Evolutionary conservation across 805 yeast genomes (phyloP).

Genomic region (Pichia exigua): DNA sequence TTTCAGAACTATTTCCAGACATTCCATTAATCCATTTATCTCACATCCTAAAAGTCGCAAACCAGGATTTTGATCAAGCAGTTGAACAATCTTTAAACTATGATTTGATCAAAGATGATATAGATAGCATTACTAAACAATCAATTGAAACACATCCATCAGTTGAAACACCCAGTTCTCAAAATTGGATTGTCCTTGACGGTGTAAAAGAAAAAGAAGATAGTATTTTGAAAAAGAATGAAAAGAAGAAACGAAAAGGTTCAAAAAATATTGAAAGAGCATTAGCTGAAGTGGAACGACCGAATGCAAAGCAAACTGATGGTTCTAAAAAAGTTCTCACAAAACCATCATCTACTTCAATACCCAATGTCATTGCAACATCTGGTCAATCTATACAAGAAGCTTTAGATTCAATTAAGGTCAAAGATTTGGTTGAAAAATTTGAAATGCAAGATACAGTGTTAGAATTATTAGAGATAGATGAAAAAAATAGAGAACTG

Average conservation of each 20-base stretch:
- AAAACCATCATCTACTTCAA: not conserved
- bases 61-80: constrained; percentile 28
- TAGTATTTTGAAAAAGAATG: not conserved
- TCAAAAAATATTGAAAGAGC: not conserved
- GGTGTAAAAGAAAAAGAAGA: not conserved
- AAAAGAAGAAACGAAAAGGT: not conserved
- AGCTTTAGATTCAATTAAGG: constrained; percentile 8
- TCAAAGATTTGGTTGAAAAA: not conserved
- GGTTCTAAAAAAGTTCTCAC: too few species aligned
- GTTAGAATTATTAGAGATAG: constrained; percentile 8
- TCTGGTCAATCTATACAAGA: not conserved
- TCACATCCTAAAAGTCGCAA: constrained; percentile 23
- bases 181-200: not conserved
- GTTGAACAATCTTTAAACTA: constrained; percentile 26
- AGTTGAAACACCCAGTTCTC: not conserved
- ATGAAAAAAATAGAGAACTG: not conserved
- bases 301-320: not conserved
- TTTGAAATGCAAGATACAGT: constrained; percentile 14
- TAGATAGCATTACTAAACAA: constrained; percentile 2
- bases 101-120: constrained; percentile 11
- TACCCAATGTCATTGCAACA: constrained; percentile 8
- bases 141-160: constrained; percentile 22
- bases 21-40: constrained; percentile 26
- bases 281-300: not conserved
- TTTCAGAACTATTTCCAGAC: constrained; percentile 40